Evolutionary conservation across 345 rosid species (phyloP).

Genomic region (Odontarrhena argentea): DNA sequence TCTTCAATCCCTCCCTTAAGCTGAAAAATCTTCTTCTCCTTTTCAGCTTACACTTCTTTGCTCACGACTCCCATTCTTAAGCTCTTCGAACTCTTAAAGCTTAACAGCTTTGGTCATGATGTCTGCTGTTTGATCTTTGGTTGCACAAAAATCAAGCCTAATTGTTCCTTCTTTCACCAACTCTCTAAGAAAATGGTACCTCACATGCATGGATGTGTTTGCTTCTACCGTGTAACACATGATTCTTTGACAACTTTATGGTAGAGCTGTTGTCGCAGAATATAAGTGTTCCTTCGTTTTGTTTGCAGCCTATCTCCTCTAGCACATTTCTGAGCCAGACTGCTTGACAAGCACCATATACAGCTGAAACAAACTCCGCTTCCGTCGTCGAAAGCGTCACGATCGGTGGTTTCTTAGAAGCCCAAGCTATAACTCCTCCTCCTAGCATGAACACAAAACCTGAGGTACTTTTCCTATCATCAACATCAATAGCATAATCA

Average conservation of each 20-base stretch:
- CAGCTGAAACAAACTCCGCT: background rate
- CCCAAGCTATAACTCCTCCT: background rate
- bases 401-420: background rate
- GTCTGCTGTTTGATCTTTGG: no score
- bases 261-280: background rate
- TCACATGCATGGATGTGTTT: background rate
- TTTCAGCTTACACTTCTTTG: no score
- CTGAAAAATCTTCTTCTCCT: no score
- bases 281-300: background rate
- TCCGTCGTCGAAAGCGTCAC: background rate
- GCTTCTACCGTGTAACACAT: background rate
- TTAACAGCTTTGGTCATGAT: no score
- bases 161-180: no score
- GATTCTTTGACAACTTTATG: background rate
- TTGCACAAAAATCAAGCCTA: no score
- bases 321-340: background rate
- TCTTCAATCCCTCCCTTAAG: no score
- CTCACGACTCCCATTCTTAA: no score
- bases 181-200: no score
- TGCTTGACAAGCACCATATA: background rate
- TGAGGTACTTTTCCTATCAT: background rate
- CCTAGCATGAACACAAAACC: background rate
- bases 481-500: background rate
- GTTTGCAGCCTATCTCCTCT: conserved; percentile 15
- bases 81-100: no score